phyloP scores from a whole-genome alignment of 2,329 filamentous ascomycete species.

The Ophiocordyceps camponoti-saundersi region DNA sequence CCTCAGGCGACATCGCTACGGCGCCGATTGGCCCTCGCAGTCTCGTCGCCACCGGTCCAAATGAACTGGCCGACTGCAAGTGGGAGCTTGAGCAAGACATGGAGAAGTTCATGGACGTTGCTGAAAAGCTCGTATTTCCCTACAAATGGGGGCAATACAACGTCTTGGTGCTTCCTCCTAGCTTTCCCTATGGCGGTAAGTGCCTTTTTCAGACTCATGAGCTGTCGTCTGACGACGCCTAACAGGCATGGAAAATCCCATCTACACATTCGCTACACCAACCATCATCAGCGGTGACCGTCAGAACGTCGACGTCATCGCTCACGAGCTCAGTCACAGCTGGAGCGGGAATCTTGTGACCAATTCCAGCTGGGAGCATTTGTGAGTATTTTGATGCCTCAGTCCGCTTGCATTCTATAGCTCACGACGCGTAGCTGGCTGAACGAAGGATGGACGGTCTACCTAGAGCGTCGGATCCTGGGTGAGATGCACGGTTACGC shows the following conservation, averaged over 20 bases:
- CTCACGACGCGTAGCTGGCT: constrained; percentile 32
- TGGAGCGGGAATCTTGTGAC: constrained; percentile 84
- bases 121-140: constrained; percentile 66
- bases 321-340: constrained; percentile 60
- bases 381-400: constrained; percentile 24
- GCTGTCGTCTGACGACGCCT: background rate
- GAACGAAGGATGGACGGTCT: constrained; percentile 81
- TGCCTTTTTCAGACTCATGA: background rate
- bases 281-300: constrained; percentile 83
- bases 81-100: constrained; percentile 88
- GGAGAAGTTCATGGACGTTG: constrained; percentile 77
- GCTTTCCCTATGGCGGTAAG: constrained; percentile 72
- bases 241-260: constrained; percentile 71
- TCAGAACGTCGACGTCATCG: constrained; percentile 91
- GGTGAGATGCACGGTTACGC: constrained; percentile 64
- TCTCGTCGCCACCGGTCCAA: constrained; percentile 71
- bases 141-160: constrained; percentile 96
- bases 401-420: too few species aligned
- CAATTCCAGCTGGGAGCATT: constrained; percentile 69
- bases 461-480: constrained; percentile 75
- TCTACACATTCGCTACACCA: constrained; percentile 89
- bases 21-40: constrained; percentile 79
- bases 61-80: constrained; percentile 67
- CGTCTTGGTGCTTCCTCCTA: constrained; percentile 74
- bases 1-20: constrained; percentile 67